Evolutionary conservation across 129 eudicot genomes (phyloP).

Genomic region (Artemisia tridentata): DNA sequence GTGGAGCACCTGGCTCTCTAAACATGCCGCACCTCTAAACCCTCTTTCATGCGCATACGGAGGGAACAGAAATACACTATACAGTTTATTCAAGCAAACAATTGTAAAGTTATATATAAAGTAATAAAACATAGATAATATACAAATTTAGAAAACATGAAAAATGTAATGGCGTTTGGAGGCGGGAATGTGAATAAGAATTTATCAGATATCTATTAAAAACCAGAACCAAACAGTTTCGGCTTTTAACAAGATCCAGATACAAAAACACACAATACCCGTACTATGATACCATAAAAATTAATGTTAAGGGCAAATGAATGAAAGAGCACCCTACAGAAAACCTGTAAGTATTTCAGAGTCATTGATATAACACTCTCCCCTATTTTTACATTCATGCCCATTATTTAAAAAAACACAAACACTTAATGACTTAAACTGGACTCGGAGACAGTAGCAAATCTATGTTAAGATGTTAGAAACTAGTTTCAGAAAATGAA

Average conservation of each 20-base stretch:
- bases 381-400: conserved; percentile 41
- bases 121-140: no score
- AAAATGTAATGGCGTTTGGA: conserved; percentile 66
- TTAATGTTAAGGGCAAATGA: conserved; percentile 44
- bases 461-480: no score
- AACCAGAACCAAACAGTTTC: conserved; percentile 16
- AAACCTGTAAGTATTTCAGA: conserved; percentile 72
- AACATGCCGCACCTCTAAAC: no score
- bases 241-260: conserved; percentile 18
- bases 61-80: no score
- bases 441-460: no score
- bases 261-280: conserved; percentile 40
- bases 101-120: no score
- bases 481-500: no score
- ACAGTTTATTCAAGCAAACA: no score
- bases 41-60: no score
- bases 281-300: conserved; percentile 71
- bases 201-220: conserved; percentile 13
- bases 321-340: conserved; percentile 64
- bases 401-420: background rate
- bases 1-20: no score
- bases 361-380: conserved; percentile 45
- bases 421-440: no score
- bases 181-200: conserved; percentile 47
- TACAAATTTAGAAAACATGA: background rate